A percentile compares a stretch with the other conserved stretches of the same genome.
Evolutionary conservation across 1,284 basidiomycete genomes (phyloP).

Genomic region (Sanghuangporus weigelae): DNA sequence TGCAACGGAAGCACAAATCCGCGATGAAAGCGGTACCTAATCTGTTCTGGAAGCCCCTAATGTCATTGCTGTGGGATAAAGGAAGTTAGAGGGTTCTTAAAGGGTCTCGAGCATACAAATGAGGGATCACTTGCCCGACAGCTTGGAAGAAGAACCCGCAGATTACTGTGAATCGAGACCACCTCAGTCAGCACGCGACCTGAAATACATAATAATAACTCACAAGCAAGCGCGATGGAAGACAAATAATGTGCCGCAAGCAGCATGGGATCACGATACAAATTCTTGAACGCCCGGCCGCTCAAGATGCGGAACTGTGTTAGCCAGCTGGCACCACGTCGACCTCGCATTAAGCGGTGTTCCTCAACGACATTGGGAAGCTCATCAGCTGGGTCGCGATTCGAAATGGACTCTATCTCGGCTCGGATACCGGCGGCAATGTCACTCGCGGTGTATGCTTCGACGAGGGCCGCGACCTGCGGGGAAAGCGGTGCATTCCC

Average conservation of each 20-base stretch:
- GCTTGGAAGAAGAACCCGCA: constrained; percentile 81
- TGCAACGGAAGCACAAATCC: constrained; percentile 1
- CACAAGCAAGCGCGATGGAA: constrained; percentile 77
- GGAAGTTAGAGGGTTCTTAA: constrained; percentile 12
- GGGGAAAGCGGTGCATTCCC: constrained; percentile 46
- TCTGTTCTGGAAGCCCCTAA: constrained; percentile 90
- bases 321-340: constrained; percentile 79
- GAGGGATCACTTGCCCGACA: constrained; percentile 49
- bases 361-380: constrained; percentile 63
- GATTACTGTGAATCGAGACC: constrained; percentile 44
- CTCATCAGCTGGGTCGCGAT: constrained; percentile 34
- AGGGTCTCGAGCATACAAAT: constrained; percentile 2
- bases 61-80: constrained; percentile 64
- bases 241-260: constrained; percentile 88
- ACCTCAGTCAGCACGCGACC: constrained; percentile 7
- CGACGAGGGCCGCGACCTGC: constrained; percentile 70
- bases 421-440: constrained; percentile 58
- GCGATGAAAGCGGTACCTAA: constrained; percentile 41
- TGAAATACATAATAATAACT: constrained; percentile 29
- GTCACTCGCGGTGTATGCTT: constrained; percentile 64
- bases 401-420: constrained; percentile 47
- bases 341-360: constrained; percentile 64
- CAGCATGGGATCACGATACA: constrained; percentile 90
- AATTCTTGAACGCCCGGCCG: constrained; percentile 96
- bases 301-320: constrained; percentile 93